Conservation (phyloP, 441 rosid species). For the Corymbia citriodora region DNA sequence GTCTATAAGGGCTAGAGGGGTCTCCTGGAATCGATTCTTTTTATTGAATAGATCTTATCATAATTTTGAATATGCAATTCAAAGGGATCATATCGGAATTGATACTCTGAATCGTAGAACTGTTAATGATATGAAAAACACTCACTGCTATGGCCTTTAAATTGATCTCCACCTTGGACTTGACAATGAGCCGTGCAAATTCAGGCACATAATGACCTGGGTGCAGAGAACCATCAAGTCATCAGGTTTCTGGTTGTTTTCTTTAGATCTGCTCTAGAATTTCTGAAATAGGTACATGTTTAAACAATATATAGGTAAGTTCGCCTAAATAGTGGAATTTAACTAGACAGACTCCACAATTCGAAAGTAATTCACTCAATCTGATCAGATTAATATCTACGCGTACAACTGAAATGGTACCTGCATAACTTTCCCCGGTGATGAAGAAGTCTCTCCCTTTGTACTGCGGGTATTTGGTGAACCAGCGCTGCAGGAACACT, state of each 20-base stretch:
- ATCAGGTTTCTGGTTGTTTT: neutral
- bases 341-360: neutral
- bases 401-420: neutral
- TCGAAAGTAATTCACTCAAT: neutral
- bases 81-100: neutral
- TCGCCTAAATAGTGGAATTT: neutral
- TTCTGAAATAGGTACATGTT: neutral
- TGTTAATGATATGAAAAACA: neutral
- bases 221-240: neutral
- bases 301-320: neutral
- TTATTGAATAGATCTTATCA: neutral
- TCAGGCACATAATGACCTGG: neutral
- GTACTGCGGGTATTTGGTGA: neutral
- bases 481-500: slow-evolving; percentile 2
- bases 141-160: neutral
- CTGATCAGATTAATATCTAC: neutral
- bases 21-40: neutral
- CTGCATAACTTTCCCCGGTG: slow-evolving; percentile 4
- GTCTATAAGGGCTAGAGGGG: neutral
- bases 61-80: neutral
- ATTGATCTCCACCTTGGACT: neutral
- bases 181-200: neutral
- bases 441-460: slow-evolving; percentile 4
- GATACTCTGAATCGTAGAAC: neutral
- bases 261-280: neutral